These are phyloP conservation scores for Globisporangium abappressorium DNA, from an alignment of 352 stramenopile genomes.

Conservation along the genomic window DNA sequence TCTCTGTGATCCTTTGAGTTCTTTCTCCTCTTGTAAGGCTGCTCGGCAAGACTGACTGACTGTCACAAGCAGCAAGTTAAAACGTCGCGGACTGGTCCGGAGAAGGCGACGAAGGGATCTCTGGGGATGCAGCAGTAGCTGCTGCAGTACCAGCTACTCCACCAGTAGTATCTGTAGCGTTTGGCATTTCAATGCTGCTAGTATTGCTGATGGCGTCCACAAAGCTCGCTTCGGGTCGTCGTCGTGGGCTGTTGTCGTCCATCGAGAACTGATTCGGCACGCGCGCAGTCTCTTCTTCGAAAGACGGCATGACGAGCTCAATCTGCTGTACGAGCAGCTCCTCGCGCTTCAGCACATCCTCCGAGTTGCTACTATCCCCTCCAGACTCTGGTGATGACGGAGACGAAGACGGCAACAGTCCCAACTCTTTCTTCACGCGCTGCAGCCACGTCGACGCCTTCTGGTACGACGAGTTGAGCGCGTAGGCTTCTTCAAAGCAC, in stretches of 20 bases:
- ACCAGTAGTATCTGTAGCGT: not conserved
- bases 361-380: not conserved
- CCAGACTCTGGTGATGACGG: not conserved
- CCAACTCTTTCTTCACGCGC: constrained; percentile 65
- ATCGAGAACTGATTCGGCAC: constrained; percentile 5
- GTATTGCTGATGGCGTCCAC: not conserved
- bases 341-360: constrained; percentile 16
- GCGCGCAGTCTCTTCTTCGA: constrained; percentile 44
- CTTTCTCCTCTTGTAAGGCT: not conserved
- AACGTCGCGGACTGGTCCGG: not conserved
- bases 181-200: not conserved
- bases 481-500: constrained; percentile 72
- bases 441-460: constrained; percentile 83
- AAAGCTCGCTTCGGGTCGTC: constrained; percentile 6
- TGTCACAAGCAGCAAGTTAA: not conserved
- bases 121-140: not conserved
- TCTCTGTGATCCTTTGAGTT: not conserved
- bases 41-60: not conserved
- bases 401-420: not conserved
- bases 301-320: constrained; percentile 43
- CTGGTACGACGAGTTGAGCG: constrained; percentile 67
- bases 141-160: not conserved
- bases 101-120: not conserved
- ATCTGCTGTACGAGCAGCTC: constrained; percentile 49
- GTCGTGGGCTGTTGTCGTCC: constrained; percentile 9